Evolutionary conservation across 1,284 basidiomycete genomes (phyloP).

Genomic region (Rhodotorula sp.): DNA sequence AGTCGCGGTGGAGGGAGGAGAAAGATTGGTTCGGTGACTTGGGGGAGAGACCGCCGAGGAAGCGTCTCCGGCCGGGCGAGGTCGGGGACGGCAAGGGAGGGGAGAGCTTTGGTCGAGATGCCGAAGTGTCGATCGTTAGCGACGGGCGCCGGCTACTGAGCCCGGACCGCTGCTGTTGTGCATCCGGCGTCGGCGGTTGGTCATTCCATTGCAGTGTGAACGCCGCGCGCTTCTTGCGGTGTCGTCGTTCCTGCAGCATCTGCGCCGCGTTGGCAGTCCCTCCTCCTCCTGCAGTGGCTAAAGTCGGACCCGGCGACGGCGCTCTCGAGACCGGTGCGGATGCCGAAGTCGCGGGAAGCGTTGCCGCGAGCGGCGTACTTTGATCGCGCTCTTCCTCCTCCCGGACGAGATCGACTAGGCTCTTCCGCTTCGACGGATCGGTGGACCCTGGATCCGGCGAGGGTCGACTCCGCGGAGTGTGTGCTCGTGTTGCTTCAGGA

Average conservation of each 20-base stretch:
- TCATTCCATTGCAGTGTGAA: conserved; percentile 31
- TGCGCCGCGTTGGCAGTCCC: neutral
- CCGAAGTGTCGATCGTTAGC: conserved; percentile 16
- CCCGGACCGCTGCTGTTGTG: neutral
- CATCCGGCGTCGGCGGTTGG: conserved; percentile 13
- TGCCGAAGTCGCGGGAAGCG: no score
- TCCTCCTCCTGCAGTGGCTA: neutral
- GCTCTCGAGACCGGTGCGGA: neutral
- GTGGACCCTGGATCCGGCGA: neutral
- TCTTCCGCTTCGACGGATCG: conserved; percentile 11
- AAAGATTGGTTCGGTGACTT: conserved; percentile 7
- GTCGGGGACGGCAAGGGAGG: conserved; percentile 15
- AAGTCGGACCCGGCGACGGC: neutral
- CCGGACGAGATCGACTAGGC: conserved; percentile 26
- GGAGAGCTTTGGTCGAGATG: neutral
- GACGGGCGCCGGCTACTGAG: neutral
- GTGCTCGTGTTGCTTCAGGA: neutral
- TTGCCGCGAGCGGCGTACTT: no score
- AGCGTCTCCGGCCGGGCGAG: conserved; percentile 7
- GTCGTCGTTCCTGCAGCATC: conserved; percentile 2
- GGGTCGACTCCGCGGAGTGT: neutral
- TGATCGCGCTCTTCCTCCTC: conserved; percentile 22
- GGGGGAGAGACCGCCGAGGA: conserved; percentile 18
- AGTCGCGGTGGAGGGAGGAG: conserved; percentile 13
- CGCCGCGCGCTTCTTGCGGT: conserved; percentile 12